Percentiles rank a stretch among this genome's conserved stretches.
Conservation (phyloP, 208 protist genomes). For the Histomonas meleagridis region DNA sequence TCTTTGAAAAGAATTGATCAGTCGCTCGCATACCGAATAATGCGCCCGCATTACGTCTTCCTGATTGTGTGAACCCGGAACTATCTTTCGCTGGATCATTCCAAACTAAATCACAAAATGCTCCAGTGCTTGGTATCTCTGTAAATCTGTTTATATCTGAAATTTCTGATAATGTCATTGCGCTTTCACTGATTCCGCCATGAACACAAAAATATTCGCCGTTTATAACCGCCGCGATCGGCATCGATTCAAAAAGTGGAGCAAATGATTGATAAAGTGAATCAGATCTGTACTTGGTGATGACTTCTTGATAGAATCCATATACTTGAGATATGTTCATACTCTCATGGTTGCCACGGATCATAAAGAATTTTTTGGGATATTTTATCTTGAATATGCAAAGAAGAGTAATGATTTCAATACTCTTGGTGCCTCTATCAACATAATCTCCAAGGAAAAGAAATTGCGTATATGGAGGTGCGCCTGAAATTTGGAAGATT, state of each 20-base stretch:
- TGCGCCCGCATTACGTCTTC: slow-evolving; percentile 90
- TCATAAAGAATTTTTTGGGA: background rate
- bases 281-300: background rate
- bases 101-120: background rate
- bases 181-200: background rate
- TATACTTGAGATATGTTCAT: background rate
- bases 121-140: background rate
- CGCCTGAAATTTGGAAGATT: background rate
- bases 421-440: background rate
- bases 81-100: background rate
- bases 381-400: background rate
- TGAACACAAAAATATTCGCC: background rate
- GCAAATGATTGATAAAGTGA: background rate
- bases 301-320: background rate
- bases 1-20: background rate
- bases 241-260: background rate
- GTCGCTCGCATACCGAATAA: slow-evolving; percentile 70
- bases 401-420: background rate
- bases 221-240: background rate
- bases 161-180: background rate
- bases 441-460: slow-evolving; percentile 18
- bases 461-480: background rate
- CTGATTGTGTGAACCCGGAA: too few species aligned
- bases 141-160: background rate
- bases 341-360: slow-evolving; percentile 21